phyloP scores from a whole-genome alignment of 2,329 filamentous ascomycete species.

The Clonostachys sp. region DNA sequence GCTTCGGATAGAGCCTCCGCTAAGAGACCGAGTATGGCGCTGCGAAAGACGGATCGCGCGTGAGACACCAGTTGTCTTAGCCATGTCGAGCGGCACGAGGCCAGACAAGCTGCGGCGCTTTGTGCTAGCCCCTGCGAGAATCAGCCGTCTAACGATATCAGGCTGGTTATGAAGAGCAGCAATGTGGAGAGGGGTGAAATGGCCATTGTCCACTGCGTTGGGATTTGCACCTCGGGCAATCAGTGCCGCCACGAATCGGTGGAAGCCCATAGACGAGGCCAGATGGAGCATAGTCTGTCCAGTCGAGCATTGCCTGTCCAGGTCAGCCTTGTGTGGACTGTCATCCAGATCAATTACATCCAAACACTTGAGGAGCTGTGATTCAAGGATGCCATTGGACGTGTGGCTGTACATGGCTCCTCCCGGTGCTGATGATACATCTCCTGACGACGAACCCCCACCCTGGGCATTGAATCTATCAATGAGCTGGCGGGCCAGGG shows the following conservation, averaged over 20 bases:
- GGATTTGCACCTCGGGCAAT: slow-evolving; percentile 74
- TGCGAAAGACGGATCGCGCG: slow-evolving; percentile 59
- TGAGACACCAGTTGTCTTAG: slow-evolving; percentile 59
- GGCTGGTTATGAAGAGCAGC: slow-evolving; percentile 72
- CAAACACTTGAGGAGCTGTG: slow-evolving; percentile 66
- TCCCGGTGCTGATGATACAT: slow-evolving; percentile 26
- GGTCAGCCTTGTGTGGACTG: slow-evolving; percentile 60
- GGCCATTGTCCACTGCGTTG: slow-evolving; percentile 70
- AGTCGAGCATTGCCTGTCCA: slow-evolving; percentile 60
- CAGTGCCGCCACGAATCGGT: slow-evolving; percentile 71
- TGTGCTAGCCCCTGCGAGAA: slow-evolving; percentile 69
- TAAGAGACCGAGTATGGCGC: slow-evolving; percentile 61
- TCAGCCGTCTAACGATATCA: slow-evolving; percentile 71
- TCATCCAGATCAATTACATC: slow-evolving; percentile 77
- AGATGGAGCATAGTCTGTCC: slow-evolving; percentile 81
- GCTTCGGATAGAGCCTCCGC: slow-evolving; percentile 55
- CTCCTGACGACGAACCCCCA: slow-evolving; percentile 31
- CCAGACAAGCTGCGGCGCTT: slow-evolving; percentile 65
- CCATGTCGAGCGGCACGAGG: slow-evolving; percentile 67
- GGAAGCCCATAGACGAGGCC: slow-evolving; percentile 69
- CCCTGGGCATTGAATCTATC: slow-evolving; percentile 33
- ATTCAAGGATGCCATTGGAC: slow-evolving; percentile 51
- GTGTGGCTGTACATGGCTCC: slow-evolving; percentile 38
- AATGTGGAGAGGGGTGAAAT: slow-evolving; percentile 79
- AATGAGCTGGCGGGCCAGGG: slow-evolving; percentile 58